phyloP scores from a whole-genome alignment of 2,329 filamentous ascomycete species.

The Fusarium stilboides region DNA sequence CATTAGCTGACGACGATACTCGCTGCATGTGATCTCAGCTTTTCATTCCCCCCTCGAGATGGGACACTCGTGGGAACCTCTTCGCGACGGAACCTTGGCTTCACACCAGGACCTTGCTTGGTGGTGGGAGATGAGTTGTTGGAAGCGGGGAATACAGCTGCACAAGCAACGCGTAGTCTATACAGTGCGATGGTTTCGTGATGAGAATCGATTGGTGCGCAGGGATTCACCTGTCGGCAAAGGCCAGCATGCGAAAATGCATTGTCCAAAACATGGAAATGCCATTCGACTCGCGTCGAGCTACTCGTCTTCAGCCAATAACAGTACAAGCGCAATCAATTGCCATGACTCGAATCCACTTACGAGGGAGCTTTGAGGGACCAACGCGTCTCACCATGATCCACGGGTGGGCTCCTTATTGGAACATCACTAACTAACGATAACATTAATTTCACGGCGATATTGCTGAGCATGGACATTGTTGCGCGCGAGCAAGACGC shows the following conservation, averaged over 20 bases:
- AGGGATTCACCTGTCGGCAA: slow-evolving; percentile 21
- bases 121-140: slow-evolving; percentile 11
- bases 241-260: slow-evolving; percentile 38
- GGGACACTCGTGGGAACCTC: slow-evolving; percentile 3
- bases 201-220: slow-evolving; percentile 4
- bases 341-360: slow-evolving; percentile 12
- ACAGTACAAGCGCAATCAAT: slow-evolving; percentile 21
- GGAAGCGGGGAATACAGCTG: slow-evolving; percentile 39
- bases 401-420: background rate
- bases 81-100: slow-evolving; percentile 29
- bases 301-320: slow-evolving; percentile 31
- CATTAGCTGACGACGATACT: background rate
- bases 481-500: too few relatives aligned
- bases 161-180: slow-evolving; percentile 12
- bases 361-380: slow-evolving; percentile 4
- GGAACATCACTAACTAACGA: background rate
- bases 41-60: background rate
- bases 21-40: slow-evolving; percentile 7
- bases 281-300: slow-evolving; percentile 28
- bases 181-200: slow-evolving; percentile 36
- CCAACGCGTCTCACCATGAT: slow-evolving; percentile 30
- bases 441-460: background rate
- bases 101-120: slow-evolving; percentile 25
- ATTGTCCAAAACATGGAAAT: slow-evolving; percentile 32
- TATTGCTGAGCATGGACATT: too few relatives aligned